phyloP scores from a whole-genome alignment of 768 basidiomycete species.

The Phanerodontia chrysosporium region DNA sequence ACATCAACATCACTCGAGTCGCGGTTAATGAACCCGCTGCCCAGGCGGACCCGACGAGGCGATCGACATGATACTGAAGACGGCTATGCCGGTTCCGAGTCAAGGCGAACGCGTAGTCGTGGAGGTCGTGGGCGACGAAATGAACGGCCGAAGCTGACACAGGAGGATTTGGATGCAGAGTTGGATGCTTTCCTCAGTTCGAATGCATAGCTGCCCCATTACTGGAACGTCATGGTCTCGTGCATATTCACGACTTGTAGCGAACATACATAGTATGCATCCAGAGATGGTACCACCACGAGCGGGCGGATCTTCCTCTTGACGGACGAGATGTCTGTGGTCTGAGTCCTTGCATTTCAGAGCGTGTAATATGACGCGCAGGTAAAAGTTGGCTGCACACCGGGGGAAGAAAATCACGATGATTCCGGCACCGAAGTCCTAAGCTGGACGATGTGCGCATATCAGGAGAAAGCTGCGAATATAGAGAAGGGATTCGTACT shows the following conservation, averaged over 20 bases:
- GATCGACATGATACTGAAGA: slow-evolving; percentile 8
- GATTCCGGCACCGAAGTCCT: slow-evolving; percentile 17
- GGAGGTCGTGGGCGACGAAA: slow-evolving; percentile 29
- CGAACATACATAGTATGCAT: neutral
- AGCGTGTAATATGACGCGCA: too few relatives aligned
- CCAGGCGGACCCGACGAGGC: slow-evolving; percentile 36
- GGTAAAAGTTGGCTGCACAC: too few relatives aligned
- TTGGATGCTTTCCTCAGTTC: slow-evolving; percentile 72
- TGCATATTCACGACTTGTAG: neutral
- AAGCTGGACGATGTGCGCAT: slow-evolving; percentile 9
- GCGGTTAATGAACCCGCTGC: slow-evolving; percentile 43
- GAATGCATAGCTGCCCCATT: slow-evolving; percentile 24
- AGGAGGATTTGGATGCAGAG: slow-evolving; percentile 79
- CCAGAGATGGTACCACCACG: neutral
- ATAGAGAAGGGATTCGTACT: slow-evolving; percentile 39
- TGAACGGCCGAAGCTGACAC: slow-evolving; percentile 50
- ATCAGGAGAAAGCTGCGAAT: neutral
- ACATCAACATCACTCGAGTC: slow-evolving; percentile 43
- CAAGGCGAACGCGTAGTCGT: slow-evolving; percentile 20
- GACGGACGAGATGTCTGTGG: too few relatives aligned
- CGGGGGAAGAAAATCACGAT: neutral
- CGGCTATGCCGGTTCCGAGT: slow-evolving; percentile 6
- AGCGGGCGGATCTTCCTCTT: too few relatives aligned
- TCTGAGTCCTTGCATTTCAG: too few relatives aligned
- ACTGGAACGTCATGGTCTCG: neutral